Evolutionary conservation across 1,284 basidiomycete species (phyloP).

Genomic region (Cutaneotrichosporon cyanovorans): DNA sequence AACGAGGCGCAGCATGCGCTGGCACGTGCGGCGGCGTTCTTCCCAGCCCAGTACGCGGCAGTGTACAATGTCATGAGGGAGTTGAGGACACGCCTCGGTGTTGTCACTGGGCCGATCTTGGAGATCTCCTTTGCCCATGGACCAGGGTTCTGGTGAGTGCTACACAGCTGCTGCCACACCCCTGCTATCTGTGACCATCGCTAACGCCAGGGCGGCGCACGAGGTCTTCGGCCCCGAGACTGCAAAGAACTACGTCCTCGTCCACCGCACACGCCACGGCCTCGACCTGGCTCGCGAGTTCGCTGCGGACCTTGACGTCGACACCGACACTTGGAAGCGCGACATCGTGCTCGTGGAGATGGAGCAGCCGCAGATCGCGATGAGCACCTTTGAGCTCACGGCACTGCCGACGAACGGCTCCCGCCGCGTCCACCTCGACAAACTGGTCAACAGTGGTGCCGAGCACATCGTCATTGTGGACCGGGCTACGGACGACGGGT

Average conservation of each 20-base stretch:
- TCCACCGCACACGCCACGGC: conserved; percentile 35
- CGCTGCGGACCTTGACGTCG: not conserved
- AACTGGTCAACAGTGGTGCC: conserved; percentile 18
- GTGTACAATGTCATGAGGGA: conserved; percentile 45
- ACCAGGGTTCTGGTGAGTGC: conserved; percentile 47
- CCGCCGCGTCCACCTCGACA: conserved; percentile 41
- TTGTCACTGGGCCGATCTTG: conserved; percentile 33
- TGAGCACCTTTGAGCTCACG: conserved; percentile 80
- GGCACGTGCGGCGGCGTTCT: conserved; percentile 46
- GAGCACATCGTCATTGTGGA: conserved; percentile 73
- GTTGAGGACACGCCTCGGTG: conserved; percentile 34
- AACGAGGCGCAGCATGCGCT: conserved; percentile 26
- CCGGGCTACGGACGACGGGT: conserved; percentile 67
- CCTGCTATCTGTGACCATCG: no score
- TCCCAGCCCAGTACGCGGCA: conserved; percentile 48
- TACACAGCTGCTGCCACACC: no score
- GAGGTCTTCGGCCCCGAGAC: conserved; percentile 34
- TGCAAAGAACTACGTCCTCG: conserved; percentile 18
- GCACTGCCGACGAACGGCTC: conserved; percentile 58
- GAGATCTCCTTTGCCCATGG: conserved; percentile 46
- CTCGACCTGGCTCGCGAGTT: conserved; percentile 28
- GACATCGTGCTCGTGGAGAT: conserved; percentile 9
- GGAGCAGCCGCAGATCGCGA: conserved; percentile 51
- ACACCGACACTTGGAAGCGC: conserved; percentile 19
- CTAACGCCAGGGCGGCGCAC: conserved; percentile 16